These are phyloP conservation scores for Lasiosphaeris hirsuta DNA, from an alignment of 495 filamentous ascomycete genomes.

Conservation along the genomic window DNA sequence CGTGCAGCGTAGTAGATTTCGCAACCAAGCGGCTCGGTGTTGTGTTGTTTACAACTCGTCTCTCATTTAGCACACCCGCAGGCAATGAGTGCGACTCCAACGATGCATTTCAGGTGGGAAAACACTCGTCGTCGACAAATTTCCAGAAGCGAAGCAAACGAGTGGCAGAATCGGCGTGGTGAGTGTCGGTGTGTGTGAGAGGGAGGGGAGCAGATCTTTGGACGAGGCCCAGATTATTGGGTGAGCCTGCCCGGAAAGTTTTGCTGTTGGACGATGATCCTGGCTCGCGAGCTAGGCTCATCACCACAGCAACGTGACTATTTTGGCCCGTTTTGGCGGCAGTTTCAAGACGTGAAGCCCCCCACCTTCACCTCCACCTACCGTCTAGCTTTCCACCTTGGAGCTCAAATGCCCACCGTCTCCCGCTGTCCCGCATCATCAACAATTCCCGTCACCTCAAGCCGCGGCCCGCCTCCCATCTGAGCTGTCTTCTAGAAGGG, in stretches of 20 bases:
- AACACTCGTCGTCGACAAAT: slow-evolving; percentile 4
- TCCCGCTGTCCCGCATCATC: background rate
- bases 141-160: slow-evolving; percentile 1
- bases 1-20: slow-evolving; percentile 28
- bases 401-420: background rate
- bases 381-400: background rate
- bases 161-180: background rate
- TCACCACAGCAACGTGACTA: slow-evolving; percentile 10
- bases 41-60: background rate
- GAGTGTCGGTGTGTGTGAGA: background rate
- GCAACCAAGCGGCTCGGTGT: slow-evolving; percentile 22
- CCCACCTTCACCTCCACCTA: background rate
- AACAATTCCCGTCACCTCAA: background rate
- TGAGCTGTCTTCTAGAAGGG: background rate
- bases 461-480: background rate
- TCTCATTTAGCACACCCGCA: slow-evolving; percentile 9
- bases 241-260: slow-evolving; percentile 7
- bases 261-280: slow-evolving; percentile 12
- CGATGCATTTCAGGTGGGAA: slow-evolving; percentile 20
- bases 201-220: slow-evolving; percentile 10
- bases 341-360: slow-evolving; percentile 5
- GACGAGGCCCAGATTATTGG: slow-evolving; percentile 10
- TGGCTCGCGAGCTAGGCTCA: background rate
- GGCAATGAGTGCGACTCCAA: slow-evolving; percentile 4
- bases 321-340: background rate